Evolutionary conservation across 2,329 filamentous ascomycete species (phyloP).

Genomic region (Metarhizium guizhouense): DNA sequence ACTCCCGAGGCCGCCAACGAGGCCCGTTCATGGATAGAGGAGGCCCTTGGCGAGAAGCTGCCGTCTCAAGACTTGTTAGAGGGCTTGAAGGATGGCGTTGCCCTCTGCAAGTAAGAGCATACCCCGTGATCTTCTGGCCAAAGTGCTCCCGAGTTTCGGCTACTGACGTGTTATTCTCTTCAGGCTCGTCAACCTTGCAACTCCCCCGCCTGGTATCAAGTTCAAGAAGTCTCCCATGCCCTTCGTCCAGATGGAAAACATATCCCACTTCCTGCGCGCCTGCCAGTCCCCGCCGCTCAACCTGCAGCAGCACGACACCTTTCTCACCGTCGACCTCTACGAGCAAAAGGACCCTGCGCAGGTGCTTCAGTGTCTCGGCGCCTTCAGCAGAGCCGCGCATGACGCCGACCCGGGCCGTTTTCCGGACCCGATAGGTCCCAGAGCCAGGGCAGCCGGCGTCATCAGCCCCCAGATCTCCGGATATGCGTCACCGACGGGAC

Average conservation of each 20-base stretch:
- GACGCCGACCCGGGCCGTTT: conserved; percentile 65
- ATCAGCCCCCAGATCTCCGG: conserved; percentile 62
- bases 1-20: conserved; percentile 86
- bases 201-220: conserved; percentile 69
- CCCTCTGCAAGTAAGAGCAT: conserved; percentile 71
- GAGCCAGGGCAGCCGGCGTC: conserved; percentile 37
- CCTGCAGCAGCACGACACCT: conserved; percentile 87
- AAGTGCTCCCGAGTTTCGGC: too few relatives aligned
- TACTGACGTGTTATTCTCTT: background rate
- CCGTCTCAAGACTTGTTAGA: conserved; percentile 71
- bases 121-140: background rate
- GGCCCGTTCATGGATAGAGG: conserved; percentile 77
- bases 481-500: conserved; percentile 34
- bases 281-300: conserved; percentile 79
- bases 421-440: conserved; percentile 66
- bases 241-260: conserved; percentile 99
- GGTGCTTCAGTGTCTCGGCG: conserved; percentile 83
- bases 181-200: conserved; percentile 76
- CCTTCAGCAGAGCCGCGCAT: conserved; percentile 84
- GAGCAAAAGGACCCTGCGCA: conserved; percentile 94
- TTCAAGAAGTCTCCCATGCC: conserved; percentile 93
- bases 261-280: conserved; percentile 86
- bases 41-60: conserved; percentile 64
- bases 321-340: conserved; percentile 93
- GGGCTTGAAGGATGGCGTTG: conserved; percentile 80